A percentile compares a stretch with the other conserved stretches of the same genome.
These are phyloP conservation scores for Ascochyta rabiei DNA, from an alignment of 2,329 filamentous ascomycete species.

Conservation along the genomic window DNA sequence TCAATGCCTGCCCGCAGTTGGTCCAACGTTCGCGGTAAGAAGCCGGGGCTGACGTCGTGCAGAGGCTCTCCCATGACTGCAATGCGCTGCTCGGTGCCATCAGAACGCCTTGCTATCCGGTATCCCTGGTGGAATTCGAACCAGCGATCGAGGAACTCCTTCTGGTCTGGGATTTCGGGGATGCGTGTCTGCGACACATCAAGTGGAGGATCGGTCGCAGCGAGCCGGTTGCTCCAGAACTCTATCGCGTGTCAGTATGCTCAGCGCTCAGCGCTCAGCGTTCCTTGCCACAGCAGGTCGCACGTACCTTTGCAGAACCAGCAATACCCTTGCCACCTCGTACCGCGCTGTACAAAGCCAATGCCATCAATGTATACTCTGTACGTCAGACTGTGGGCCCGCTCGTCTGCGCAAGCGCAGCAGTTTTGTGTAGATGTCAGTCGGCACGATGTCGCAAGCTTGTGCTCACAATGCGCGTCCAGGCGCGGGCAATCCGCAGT, in stretches of 20 bases:
- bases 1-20: conserved; percentile 47
- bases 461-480: conserved; percentile 48
- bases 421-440: conserved; percentile 49
- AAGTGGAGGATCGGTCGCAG: conserved; percentile 50
- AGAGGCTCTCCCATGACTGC: conserved; percentile 56
- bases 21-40: conserved; percentile 54
- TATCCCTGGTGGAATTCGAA: conserved; percentile 58
- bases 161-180: conserved; percentile 55
- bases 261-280: neutral
- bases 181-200: conserved; percentile 53
- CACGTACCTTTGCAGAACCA: conserved; percentile 56
- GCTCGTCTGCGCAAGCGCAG: conserved; percentile 51
- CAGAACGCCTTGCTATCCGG: conserved; percentile 46
- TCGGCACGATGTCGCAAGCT: conserved; percentile 51
- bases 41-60: conserved; percentile 54
- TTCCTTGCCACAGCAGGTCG: neutral
- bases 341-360: conserved; percentile 56
- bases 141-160: conserved; percentile 54
- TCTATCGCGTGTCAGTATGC: conserved; percentile 37
- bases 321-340: conserved; percentile 58
- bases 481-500: conserved; percentile 46
- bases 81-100: conserved; percentile 54
- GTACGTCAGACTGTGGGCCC: conserved; percentile 52
- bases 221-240: conserved; percentile 57
- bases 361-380: conserved; percentile 57